phyloP scores from a whole-genome alignment of 495 filamentous ascomycete species.

The Talaromyces thailandensis region DNA sequence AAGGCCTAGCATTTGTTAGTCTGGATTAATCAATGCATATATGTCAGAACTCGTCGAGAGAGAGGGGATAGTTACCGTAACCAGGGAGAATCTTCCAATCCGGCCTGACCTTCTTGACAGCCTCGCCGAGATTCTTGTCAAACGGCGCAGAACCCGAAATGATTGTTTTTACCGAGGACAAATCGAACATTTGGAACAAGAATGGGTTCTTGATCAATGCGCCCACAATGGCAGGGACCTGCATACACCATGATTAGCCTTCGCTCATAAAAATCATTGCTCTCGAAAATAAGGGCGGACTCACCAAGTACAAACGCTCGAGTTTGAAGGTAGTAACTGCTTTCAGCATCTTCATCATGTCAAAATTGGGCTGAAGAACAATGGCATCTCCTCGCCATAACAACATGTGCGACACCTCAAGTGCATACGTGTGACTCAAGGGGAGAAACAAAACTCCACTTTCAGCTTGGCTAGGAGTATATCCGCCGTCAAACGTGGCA shows the following conservation, averaged over 20 bases:
- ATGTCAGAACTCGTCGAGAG: background rate
- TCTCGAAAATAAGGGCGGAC: background rate
- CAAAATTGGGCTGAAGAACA: background rate
- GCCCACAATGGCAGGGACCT: constrained; percentile 8
- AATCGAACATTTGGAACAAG: constrained; percentile 8
- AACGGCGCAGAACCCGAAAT: constrained; percentile 8
- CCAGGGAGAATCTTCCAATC: constrained; percentile 6
- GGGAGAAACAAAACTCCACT: background rate
- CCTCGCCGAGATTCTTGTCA: constrained; percentile 2
- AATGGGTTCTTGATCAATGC: constrained; percentile 8
- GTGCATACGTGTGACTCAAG: constrained; percentile 1
- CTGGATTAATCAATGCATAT: background rate
- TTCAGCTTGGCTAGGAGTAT: background rate
- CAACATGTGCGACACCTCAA: background rate
- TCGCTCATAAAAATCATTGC: background rate
- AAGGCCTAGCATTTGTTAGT: constrained; percentile 40
- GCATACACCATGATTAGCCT: background rate
- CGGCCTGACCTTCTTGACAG: constrained; percentile 3
- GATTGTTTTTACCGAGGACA: constrained; percentile 7
- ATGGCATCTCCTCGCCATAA: constrained; percentile 1
- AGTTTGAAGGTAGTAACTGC: background rate
- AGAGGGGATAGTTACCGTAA: constrained; percentile 1
- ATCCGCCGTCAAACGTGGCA: background rate
- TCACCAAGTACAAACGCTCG: background rate
- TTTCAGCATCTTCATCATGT: constrained; percentile 1